These are phyloP conservation scores for Copromyces sp. DNA, from an alignment of 495 filamentous ascomycete species.

Conservation along the genomic window DNA sequence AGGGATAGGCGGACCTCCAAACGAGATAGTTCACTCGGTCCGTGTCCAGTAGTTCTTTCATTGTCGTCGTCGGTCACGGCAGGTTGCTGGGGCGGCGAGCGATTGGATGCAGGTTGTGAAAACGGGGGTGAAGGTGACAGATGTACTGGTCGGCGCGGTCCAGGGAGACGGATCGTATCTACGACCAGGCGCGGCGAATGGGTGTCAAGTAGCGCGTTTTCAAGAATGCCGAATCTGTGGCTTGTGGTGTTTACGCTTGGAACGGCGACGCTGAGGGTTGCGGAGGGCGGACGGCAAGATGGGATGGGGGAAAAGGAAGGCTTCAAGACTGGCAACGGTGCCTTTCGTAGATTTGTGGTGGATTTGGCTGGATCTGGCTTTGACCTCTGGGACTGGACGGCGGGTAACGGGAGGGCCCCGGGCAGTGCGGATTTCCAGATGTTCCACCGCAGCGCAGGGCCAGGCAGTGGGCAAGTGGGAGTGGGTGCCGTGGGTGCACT, in stretches of 20 bases:
- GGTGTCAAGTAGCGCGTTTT: slow-evolving; percentile 3
- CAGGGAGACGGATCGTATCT: not conserved
- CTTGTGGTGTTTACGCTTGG: not conserved
- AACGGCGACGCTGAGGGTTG: not conserved
- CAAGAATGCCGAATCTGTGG: not conserved
- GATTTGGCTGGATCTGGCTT: not conserved
- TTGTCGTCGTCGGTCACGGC: slow-evolving; percentile 23
- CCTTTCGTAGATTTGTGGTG: not conserved
- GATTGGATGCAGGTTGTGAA: slow-evolving; percentile 8
- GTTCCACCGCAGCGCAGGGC: not conserved
- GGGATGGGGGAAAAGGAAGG: not conserved
- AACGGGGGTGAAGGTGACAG: not conserved
- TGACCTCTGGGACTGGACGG: not conserved
- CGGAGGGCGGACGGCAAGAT: not conserved
- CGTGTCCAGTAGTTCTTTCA: slow-evolving; percentile 64
- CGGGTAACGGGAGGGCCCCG: not conserved
- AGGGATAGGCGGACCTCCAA: slow-evolving; percentile 67
- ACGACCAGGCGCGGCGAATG: slow-evolving; percentile 6
- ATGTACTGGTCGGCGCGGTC: not conserved
- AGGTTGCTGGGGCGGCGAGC: slow-evolving; percentile 17
- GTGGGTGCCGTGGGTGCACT: not conserved
- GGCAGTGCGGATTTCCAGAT: not conserved
- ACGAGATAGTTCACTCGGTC: slow-evolving; percentile 97
- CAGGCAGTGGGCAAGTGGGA: not conserved
- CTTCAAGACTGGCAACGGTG: not conserved